Evolutionary conservation across 495 filamentous ascomycete species (phyloP).

Genomic region (Tuber umbilicatum): DNA sequence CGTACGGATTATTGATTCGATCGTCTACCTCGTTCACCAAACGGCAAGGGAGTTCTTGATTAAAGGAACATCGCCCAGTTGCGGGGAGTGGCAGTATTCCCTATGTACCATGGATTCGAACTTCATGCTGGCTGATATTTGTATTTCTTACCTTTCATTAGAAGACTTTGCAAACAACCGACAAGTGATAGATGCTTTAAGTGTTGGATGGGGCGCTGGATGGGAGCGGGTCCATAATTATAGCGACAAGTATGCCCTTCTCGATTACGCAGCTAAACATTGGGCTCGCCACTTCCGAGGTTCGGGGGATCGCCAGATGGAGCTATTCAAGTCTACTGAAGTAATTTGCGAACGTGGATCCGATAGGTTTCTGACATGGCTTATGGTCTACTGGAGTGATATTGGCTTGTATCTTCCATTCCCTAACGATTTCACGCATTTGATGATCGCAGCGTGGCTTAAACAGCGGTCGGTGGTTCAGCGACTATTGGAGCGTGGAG

Average conservation of each 20-base stretch:
- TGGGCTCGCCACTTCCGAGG: neutral
- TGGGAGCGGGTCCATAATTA: neutral
- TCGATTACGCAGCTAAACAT: slow-evolving; percentile 2
- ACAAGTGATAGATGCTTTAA: too few species aligned
- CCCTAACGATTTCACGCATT: too few species aligned
- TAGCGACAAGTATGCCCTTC: slow-evolving; percentile 5
- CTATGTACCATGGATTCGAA: too few species aligned
- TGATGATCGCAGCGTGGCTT: too few species aligned
- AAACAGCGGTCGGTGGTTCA: too few species aligned
- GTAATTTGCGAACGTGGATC: slow-evolving; percentile 5
- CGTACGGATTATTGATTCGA: too few species aligned
- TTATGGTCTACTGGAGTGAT: slow-evolving; percentile 5
- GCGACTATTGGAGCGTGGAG: too few species aligned
- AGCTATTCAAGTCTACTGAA: neutral
- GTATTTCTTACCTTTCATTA: too few species aligned
- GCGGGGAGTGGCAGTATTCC: too few species aligned
- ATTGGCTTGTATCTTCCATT: too few species aligned
- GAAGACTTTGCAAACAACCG: neutral
- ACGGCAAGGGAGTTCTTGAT: slow-evolving; percentile 21
- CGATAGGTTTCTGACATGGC: slow-evolving; percentile 11
- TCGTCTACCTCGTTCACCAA: slow-evolving; percentile 39
- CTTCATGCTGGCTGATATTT: too few species aligned
- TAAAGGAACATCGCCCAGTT: neutral
- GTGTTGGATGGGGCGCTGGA: too few species aligned
- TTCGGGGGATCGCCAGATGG: neutral